phyloP scores from a whole-genome alignment of 257 asterid species.

The Nicotiana paniculata region DNA sequence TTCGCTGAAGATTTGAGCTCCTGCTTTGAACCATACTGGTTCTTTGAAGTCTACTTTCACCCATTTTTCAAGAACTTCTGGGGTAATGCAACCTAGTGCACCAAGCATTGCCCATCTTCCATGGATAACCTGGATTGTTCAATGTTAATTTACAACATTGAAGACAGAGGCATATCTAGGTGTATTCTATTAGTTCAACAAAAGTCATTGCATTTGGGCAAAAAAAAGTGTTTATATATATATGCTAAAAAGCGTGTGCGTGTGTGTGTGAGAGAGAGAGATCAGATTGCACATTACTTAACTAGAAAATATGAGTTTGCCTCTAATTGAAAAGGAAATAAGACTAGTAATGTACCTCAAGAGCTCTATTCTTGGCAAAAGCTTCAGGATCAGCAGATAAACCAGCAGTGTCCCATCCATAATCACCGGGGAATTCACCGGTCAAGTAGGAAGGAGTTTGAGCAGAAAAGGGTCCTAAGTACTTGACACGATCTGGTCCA shows the following conservation, averaged over 20 bases:
- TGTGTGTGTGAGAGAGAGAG: too few species aligned
- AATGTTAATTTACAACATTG: background rate
- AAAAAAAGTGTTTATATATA: background rate
- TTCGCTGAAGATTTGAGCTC: conserved; percentile 39
- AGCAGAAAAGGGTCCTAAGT: conserved; percentile 28
- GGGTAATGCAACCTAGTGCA: conserved; percentile 46
- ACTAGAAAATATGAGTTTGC: background rate
- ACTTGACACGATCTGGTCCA: conserved; percentile 27
- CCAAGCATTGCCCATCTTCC: conserved; percentile 56
- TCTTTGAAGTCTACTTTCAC: conserved; percentile 32
- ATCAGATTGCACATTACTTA: background rate
- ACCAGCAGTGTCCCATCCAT: conserved; percentile 40
- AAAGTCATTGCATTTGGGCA: too few species aligned
- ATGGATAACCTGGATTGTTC: conserved; percentile 26
- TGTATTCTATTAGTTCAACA: too few species aligned
- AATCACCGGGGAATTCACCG: conserved; percentile 32
- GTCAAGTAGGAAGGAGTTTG: conserved; percentile 28
- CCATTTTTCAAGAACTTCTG: conserved; percentile 37
- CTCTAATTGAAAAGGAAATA: background rate
- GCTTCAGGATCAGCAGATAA: conserved; percentile 32
- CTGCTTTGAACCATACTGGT: conserved; percentile 51
- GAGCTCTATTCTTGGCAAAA: conserved; percentile 33
- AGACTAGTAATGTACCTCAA: conserved; percentile 8
- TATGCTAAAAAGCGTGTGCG: too few species aligned
- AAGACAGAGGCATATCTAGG: too few species aligned